phyloP scores from a whole-genome alignment of 2,329 filamentous ascomycete genomes.

The Pestalotiopsis sp. region DNA sequence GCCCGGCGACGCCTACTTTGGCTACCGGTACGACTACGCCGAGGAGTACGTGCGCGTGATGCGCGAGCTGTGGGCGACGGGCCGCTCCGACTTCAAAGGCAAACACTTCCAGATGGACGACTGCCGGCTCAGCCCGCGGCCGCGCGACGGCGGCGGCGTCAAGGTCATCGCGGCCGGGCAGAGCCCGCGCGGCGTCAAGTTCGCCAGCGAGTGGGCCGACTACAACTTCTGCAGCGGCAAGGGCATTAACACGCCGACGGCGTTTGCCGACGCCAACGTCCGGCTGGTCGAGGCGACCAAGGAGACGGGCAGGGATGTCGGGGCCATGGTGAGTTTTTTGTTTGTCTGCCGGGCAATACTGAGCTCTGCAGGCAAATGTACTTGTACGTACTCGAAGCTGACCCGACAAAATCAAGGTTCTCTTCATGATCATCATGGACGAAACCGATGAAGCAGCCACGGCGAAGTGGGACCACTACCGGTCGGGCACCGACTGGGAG shows the following conservation, averaged over 20 bases:
- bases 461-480: slow-evolving; percentile 14
- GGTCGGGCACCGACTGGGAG: slow-evolving; percentile 14
- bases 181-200: slow-evolving; percentile 32
- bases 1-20: slow-evolving; percentile 31
- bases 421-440: slow-evolving; percentile 15
- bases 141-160: slow-evolving; percentile 12
- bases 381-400: neutral
- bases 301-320: slow-evolving; percentile 14
- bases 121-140: slow-evolving; percentile 31
- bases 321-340: slow-evolving; percentile 11
- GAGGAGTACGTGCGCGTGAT: slow-evolving; percentile 34
- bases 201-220: slow-evolving; percentile 32
- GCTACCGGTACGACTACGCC: slow-evolving; percentile 32
- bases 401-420: slow-evolving; percentile 3
- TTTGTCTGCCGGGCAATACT: no score
- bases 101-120: slow-evolving; percentile 35
- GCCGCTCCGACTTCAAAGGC: slow-evolving; percentile 20
- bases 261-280: slow-evolving; percentile 12
- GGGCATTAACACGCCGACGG: slow-evolving; percentile 15
- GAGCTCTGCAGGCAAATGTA: neutral
- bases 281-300: slow-evolving; percentile 13
- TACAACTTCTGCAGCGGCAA: slow-evolving; percentile 34
- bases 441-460: slow-evolving; percentile 16
- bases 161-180: slow-evolving; percentile 17
- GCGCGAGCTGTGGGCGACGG: slow-evolving; percentile 34